Base-by-base conservation (phyloP, 2,329 filamentous ascomycete genomes). In the Colletotrichum higginsianum region DNA sequence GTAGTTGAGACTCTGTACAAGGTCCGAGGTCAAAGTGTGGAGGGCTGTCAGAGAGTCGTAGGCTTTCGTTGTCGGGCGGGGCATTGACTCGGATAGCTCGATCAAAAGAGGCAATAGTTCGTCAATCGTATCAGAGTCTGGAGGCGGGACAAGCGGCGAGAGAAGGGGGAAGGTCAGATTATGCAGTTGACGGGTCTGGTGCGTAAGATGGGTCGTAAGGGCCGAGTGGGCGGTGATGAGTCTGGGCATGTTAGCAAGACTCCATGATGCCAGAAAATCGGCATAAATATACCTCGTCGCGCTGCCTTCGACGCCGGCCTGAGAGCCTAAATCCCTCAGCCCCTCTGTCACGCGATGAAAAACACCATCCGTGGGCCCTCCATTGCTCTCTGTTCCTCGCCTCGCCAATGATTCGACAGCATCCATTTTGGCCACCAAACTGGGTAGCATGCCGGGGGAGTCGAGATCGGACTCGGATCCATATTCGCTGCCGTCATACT, bases 1-100 rank as follows among this genome's bases (percentile, higher is more conserved):
- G 75, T 94, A 93, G 76, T 94, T 94, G 57, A 99, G 88, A 8
- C 94, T 94, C 77, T 94, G 89, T 11, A 96, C 89, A 38, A 96
- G 84, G 73, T 95, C 93, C 35, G 89, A 85, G 0, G 93, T 95
- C 74, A 94, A 86, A 8, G 89, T 86, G 78, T 94, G 91, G 62
- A 96, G 86, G 26, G 89, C 87, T 69, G 90, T 87, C 56, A 95
- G 84, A 12, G 93, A 93, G 75, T 87, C 86, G 75, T 93, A 88
- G 1, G 90, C 90, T 16, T 88, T 78, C 73, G 92, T 88, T 50
- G 88, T 87, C 4, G 89, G 89, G 16, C 87, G 87, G 4, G 93
- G 92, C 84, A 95, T 91, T 72, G 88, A 85, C 71, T 92, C 88
- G 12, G 90, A 86, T 12, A 95, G 87, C 12, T 88, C 86, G 11